A percentile compares a stretch with the other conserved stretches of the same genome.
phyloP scores from a whole-genome alignment of 306 rosid genomes.

The Quercus agrifolia region DNA sequence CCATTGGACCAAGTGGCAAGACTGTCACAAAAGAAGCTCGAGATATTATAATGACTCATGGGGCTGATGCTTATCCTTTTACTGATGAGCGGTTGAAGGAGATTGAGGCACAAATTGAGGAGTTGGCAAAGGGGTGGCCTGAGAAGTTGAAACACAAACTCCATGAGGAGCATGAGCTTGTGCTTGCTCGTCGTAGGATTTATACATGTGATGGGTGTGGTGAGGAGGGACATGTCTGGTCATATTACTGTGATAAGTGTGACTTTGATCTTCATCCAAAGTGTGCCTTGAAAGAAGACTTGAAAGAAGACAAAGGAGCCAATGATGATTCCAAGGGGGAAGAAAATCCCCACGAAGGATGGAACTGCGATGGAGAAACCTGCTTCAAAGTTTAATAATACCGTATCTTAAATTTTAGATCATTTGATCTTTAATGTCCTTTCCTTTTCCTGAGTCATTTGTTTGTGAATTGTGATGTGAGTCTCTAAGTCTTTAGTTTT shows the following conservation, averaged over 20 bases:
- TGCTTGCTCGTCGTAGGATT: slow-evolving; percentile 19
- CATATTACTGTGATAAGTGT: slow-evolving; percentile 56
- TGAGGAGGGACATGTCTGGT: slow-evolving; percentile 42
- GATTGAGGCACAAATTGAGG: slow-evolving; percentile 42
- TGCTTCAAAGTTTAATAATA: slow-evolving; percentile 40
- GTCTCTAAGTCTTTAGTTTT: not conserved
- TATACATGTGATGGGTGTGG: slow-evolving; percentile 43
- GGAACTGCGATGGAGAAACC: slow-evolving; percentile 59
- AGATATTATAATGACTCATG: slow-evolving; percentile 35
- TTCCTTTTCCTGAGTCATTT: not conserved
- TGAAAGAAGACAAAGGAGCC: slow-evolving; percentile 30
- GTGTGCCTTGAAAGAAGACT: slow-evolving; percentile 43
- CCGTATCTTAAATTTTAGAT: not conserved
- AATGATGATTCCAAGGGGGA: slow-evolving; percentile 28
- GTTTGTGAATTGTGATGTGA: not conserved
- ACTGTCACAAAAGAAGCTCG: slow-evolving; percentile 61
- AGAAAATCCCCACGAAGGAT: slow-evolving; percentile 32
- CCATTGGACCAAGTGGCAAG: slow-evolving; percentile 58
- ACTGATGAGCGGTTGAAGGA: slow-evolving; percentile 47
- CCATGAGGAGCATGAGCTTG: slow-evolving; percentile 58
- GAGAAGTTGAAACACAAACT: slow-evolving; percentile 40
- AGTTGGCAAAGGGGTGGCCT: slow-evolving; percentile 63
- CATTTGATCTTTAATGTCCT: not conserved
- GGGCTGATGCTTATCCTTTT: slow-evolving; percentile 74
- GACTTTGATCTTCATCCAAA: slow-evolving; percentile 66